These are phyloP conservation scores for Russula sp. DNA, from an alignment of 768 basidiomycete genomes.

Conservation along the genomic window DNA sequence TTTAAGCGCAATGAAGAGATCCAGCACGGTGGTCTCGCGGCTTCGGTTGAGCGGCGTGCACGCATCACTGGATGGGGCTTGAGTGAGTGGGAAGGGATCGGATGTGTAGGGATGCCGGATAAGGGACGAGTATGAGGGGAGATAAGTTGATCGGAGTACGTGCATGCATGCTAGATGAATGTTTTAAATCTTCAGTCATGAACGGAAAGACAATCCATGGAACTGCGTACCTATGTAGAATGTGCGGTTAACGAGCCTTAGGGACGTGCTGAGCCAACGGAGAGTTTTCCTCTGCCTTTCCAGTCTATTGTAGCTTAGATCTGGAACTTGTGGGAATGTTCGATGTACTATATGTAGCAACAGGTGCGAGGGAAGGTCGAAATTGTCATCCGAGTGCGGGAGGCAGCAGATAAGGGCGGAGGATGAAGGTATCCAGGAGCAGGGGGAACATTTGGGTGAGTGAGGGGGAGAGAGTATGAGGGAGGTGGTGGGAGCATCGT, in stretches of 20 bases:
- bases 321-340: conserved; percentile 53
- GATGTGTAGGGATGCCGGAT: conserved; percentile 69
- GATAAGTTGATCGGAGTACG: conserved; percentile 70
- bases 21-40: conserved; percentile 71
- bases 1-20: conserved; percentile 77
- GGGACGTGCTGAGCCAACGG: conserved; percentile 62
- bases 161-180: conserved; percentile 70
- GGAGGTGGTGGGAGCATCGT: conserved; percentile 19
- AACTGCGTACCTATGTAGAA: conserved; percentile 59
- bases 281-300: conserved; percentile 63
- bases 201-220: background rate
- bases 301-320: conserved; percentile 41
- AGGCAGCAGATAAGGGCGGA: conserved; percentile 7
- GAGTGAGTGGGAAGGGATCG: conserved; percentile 60
- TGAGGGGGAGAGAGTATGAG: background rate
- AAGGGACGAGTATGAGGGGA: conserved; percentile 59
- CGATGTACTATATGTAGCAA: conserved; percentile 67
- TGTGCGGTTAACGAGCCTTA: conserved; percentile 62
- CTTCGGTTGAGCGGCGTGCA: conserved; percentile 48
- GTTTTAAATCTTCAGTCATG: background rate
- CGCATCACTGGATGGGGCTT: conserved; percentile 23
- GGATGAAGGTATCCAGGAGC: background rate
- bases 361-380: conserved; percentile 56
- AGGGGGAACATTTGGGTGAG: background rate
- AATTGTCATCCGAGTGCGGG: conserved; percentile 29